A percentile compares a stretch with the other conserved stretches of the same genome.
These are phyloP conservation scores for Plantago ovata DNA, from an alignment of 257 asterid genomes.

Conservation along the genomic window DNA sequence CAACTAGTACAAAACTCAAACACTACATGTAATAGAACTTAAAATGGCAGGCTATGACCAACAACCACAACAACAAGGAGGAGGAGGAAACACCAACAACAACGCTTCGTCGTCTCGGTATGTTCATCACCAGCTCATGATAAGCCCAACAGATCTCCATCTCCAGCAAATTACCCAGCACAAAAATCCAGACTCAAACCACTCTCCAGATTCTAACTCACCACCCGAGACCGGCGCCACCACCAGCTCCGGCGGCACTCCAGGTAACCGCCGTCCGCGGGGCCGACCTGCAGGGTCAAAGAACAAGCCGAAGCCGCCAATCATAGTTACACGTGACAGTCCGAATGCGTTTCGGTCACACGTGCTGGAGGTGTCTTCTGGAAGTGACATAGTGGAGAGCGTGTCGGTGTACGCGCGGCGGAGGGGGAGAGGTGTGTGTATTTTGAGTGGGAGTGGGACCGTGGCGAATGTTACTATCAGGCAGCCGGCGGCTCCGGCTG, in stretches of 20 bases:
- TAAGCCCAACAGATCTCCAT: constrained; percentile 10
- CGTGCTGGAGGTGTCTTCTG: constrained; percentile 50
- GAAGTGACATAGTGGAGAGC: constrained; percentile 48
- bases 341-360: constrained; percentile 71
- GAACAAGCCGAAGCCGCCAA: constrained; percentile 70
- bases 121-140: constrained; percentile 38
- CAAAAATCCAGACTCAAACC: not conserved
- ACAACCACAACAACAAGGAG: constrained; percentile 2
- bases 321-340: constrained; percentile 54
- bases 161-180: constrained; percentile 19
- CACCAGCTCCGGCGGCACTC: constrained; percentile 53
- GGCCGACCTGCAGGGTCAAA: constrained; percentile 73
- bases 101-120: constrained; percentile 24
- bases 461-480: constrained; percentile 57
- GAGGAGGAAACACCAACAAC: no score
- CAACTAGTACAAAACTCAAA: not conserved
- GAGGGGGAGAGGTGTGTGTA: constrained; percentile 63
- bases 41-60: constrained; percentile 40
- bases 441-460: constrained; percentile 58
- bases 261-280: constrained; percentile 53
- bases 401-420: constrained; percentile 50
- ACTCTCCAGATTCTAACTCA: not conserved
- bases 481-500: constrained; percentile 52
- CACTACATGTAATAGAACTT: not conserved
- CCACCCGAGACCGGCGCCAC: constrained; percentile 27